Conservation (phyloP, 371 early-diverging fungal species). For the Lichtheimia corymbifera region DNA sequence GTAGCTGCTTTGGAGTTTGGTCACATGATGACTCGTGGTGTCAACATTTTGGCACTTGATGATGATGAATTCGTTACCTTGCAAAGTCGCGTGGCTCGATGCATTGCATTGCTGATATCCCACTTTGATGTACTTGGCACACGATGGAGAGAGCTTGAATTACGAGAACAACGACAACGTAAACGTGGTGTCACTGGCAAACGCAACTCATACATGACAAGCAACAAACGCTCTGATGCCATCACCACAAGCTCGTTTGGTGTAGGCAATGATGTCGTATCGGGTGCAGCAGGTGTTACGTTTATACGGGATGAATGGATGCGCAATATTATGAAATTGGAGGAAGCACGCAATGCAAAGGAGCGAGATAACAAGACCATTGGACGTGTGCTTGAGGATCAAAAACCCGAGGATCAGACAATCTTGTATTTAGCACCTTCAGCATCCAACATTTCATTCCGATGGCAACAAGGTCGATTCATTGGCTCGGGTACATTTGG, state of each 20-base stretch:
- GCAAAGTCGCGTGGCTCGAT: constrained; percentile 73
- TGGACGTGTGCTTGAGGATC: constrained; percentile 79
- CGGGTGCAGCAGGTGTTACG: constrained; percentile 27
- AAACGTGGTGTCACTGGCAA: constrained; percentile 39
- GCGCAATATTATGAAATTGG: constrained; percentile 52
- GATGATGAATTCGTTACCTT: constrained; percentile 59
- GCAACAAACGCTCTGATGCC: constrained; percentile 26
- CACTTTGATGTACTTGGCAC: constrained; percentile 81
- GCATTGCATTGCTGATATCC: constrained; percentile 79
- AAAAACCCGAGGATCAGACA: constrained; percentile 76
- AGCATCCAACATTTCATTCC: constrained; percentile 71
- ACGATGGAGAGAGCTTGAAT: constrained; percentile 52
- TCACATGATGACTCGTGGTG: constrained; percentile 73
- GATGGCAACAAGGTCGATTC: constrained; percentile 87
- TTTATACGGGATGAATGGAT: constrained; percentile 61
- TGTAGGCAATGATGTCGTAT: constrained; percentile 12
- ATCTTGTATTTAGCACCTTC: constrained; percentile 76
- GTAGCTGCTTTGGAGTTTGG: constrained; percentile 85
- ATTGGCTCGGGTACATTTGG: constrained; percentile 90
- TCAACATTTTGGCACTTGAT: constrained; percentile 38
- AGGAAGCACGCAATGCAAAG: constrained; percentile 45
- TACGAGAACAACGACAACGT: constrained; percentile 37
- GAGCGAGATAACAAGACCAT: constrained; percentile 62
- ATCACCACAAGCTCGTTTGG: constrained; percentile 48
- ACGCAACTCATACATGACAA: constrained; percentile 39